Evolutionary conservation across 1,284 basidiomycete species (phyloP), one percentile per base, ranked within the genome.

Genomic region (Ustilago xerochloae): DNA sequence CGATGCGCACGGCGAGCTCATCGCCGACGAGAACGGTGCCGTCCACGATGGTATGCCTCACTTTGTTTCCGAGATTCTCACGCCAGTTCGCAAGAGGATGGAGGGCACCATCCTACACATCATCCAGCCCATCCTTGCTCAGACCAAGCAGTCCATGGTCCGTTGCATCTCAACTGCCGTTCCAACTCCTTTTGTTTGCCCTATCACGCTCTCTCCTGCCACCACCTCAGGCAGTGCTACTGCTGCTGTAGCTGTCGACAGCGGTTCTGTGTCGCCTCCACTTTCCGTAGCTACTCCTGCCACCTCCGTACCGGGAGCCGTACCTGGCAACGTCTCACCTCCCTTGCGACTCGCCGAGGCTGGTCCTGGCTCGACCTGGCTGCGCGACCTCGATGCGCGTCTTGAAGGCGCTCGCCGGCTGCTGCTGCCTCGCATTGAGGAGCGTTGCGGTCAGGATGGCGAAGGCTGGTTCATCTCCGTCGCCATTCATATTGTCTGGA

Each of bases 401-500:
- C 67, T 83, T 3, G 82, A 82, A 39, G 81, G 68, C 12, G 75
- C 73, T 8, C 67, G 81, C 20, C 65, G 74, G 32, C 63, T 84
- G 1, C 65, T 84, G 6, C 50, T 81, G 35, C 72, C 81, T 29
- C 80, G 82, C 22, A 76, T 84, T 49, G 78, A 76, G 24, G 80
- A 78, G 48, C 63, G 81, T 16, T 81, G 79, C 30, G 78, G 80
- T 18, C 70, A 80, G 32, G 81, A 82, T 51, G 82, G 82, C 32
- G 80, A 81, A 18, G 81, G 77, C 2, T 84, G 82, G 82, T 82
- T 81, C 68, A 81, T 82, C 53, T 81, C 81, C 8, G 79, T 83
- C 6, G 81, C 80, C 18, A 78, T 81, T 22, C 80, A 84, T 50
- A 30, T 74, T 43, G 80, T 84, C 58, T 84, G 82, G 82, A 84